phyloP scores from a whole-genome alignment of 202 grass and related monocot species.

The Setaria viridis region DNA sequence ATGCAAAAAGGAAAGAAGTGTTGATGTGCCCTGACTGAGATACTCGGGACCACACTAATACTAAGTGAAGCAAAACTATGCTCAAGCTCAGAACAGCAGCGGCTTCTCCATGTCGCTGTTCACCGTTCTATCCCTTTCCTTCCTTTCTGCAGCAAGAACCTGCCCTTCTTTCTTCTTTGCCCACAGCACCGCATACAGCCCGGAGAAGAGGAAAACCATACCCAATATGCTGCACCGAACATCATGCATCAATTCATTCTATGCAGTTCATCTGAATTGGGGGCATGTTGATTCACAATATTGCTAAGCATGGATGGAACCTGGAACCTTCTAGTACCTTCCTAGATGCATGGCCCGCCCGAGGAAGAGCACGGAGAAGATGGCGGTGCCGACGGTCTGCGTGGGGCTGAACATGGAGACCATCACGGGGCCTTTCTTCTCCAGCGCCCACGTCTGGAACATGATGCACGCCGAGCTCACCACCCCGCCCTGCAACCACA shows the following conservation, averaged over 20 bases:
- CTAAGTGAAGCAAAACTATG: conserved; percentile 20
- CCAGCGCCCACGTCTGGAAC: conserved; percentile 78
- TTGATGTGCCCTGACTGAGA: conserved; percentile 19
- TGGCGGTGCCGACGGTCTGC: conserved; percentile 66
- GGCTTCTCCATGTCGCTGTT: conserved; percentile 56
- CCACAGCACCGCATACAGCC: conserved; percentile 77
- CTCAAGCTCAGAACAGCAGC: conserved; percentile 31
- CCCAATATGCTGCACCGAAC: conserved; percentile 57
- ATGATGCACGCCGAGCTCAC: conserved; percentile 64
- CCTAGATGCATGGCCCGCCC: conserved; percentile 51
- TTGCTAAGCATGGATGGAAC: not conserved
- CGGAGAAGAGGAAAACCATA: conserved; percentile 67
- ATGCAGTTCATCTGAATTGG: not conserved
- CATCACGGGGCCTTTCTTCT: conserved; percentile 76
- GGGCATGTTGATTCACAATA: not conserved
- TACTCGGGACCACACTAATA: not conserved
- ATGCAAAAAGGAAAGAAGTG: conserved; percentile 19
- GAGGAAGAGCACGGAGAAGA: conserved; percentile 68
- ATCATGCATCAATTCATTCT: conserved; percentile 4
- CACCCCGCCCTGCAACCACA: conserved; percentile 55
- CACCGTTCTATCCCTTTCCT: not conserved
- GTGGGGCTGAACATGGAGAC: conserved; percentile 81
- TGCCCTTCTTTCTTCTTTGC: conserved; percentile 74
- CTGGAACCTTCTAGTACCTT: conserved; percentile 53
- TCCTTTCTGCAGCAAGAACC: conserved; percentile 20